Base-by-base conservation (phyloP, 768 basidiomycete genomes). In the Boletus coccyginus region DNA sequence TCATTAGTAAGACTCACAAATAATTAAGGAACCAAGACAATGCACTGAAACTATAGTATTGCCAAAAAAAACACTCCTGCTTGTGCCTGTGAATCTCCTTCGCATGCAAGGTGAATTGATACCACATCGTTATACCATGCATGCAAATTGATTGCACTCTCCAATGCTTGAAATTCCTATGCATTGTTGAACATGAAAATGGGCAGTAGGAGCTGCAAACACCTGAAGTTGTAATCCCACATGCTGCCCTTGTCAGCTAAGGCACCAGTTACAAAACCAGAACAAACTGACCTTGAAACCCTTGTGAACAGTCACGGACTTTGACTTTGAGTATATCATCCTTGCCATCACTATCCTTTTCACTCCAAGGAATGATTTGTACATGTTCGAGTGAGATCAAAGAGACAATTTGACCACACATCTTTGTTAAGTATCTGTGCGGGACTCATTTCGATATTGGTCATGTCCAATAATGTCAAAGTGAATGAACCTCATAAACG, bases 371-470 rank as follows among this genome's bases (percentile, higher is more conserved):
- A 44, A 86, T 70, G 3, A 74, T 65, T 38, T 68, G 58, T 0
- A 78, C 72, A 44, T 85, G 78, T 14, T 78, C 75, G 0, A 76
- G 62, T 5, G 84, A 82, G 19, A 86, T 66, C 35, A 85, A 63
- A 29, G 78, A 78, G 1, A 79, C 62, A 2, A 81, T 63, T 64
- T 86, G 85, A 58, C 86, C 84, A 17, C 78, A 70, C 40, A 86
- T 74, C 67, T 83, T 83, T 2, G 76, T 83, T 14, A 86, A 76
- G 59, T 86, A 86, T 46, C 85, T 86, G 36, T 10, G 6, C 17
- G 13, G 38, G 0, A 46, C 19, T 3, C 3, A 12, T 24, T 24
- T 4, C 1, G 17, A 24, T 7, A 1, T 12, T 5, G 3, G 1
- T 39, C 21, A 19, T 17, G 12, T 40, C 24, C 1, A n/a, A 21